These are phyloP conservation scores for Elymus sibiricus DNA, from an alignment of 176 grass and related monocot species.

Conservation along the genomic window DNA sequence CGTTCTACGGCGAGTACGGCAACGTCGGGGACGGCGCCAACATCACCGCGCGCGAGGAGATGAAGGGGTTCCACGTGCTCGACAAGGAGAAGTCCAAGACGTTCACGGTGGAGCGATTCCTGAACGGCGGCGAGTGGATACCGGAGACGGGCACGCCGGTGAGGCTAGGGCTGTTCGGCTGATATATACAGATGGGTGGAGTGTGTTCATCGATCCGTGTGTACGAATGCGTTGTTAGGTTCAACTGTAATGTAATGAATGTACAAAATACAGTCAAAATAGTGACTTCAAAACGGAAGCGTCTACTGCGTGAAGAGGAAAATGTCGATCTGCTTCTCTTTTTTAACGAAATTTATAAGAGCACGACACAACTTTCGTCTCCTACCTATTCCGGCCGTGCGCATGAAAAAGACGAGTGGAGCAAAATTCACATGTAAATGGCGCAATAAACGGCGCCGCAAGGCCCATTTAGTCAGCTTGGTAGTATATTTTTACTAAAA, in stretches of 20 bases:
- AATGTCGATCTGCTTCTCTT: background rate
- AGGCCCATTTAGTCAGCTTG: no score
- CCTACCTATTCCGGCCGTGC: no score
- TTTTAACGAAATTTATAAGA: no score
- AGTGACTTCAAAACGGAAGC: background rate
- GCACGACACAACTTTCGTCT: no score
- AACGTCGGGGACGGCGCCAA: slow-evolving; percentile 56
- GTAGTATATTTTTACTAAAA: no score
- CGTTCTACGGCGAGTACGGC: slow-evolving; percentile 69
- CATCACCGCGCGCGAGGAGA: slow-evolving; percentile 28
- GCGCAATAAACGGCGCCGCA: no score
- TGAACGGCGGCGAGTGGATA: slow-evolving; percentile 77
- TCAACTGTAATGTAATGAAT: background rate
- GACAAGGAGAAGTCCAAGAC: slow-evolving; percentile 34
- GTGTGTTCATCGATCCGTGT: background rate
- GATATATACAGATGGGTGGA: background rate
- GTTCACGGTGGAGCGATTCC: slow-evolving; percentile 69
- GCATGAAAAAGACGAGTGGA: no score
- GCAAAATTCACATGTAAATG: no score
- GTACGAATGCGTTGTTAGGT: background rate
- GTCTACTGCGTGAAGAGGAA: background rate
- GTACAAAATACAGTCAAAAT: background rate
- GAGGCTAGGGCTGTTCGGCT: slow-evolving; percentile 44
- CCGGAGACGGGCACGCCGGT: slow-evolving; percentile 65
- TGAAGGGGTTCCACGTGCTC: slow-evolving; percentile 58